These are phyloP conservation scores for Termitomyces sp. DNA, from an alignment of 1,284 basidiomycete species.

Conservation along the genomic window DNA sequence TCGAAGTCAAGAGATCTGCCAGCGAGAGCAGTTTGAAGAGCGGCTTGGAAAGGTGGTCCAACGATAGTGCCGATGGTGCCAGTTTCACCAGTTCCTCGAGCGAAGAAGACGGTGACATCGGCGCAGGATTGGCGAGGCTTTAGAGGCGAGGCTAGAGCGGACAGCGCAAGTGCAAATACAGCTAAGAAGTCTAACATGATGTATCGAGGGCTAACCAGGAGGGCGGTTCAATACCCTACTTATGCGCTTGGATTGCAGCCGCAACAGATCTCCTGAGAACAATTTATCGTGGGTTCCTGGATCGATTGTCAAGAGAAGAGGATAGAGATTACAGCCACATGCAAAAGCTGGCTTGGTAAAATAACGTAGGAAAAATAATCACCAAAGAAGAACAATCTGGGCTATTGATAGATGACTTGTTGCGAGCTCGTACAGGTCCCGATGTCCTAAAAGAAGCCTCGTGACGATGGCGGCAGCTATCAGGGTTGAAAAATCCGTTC, in stretches of 20 bases:
- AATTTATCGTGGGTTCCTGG: background rate
- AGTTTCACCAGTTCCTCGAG: constrained; percentile 27
- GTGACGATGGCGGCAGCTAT: background rate
- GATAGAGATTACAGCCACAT: background rate
- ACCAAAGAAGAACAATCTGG: background rate
- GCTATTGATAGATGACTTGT: background rate
- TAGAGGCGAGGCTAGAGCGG: constrained; percentile 1
- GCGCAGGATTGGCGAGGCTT: constrained; percentile 18
- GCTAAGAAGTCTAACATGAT: background rate
- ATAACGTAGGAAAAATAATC: background rate
- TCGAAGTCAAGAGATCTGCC: constrained; percentile 27
- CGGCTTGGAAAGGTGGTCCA: constrained; percentile 28
- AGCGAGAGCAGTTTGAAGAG: constrained; percentile 23
- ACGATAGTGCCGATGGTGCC: constrained; percentile 27
- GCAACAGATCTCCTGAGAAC: background rate
- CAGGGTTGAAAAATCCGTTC: background rate
- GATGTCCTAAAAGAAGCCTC: background rate
- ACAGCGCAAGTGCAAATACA: background rate
- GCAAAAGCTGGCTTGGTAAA: too few species aligned
- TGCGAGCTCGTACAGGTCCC: background rate
- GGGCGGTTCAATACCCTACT: background rate
- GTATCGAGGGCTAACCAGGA: background rate
- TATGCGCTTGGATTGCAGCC: background rate
- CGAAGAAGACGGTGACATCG: constrained; percentile 30
- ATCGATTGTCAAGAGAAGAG: too few species aligned